These are phyloP conservation scores for Laetiporus sulphureus DNA, from an alignment of 1,284 basidiomycete species.

Conservation along the genomic window DNA sequence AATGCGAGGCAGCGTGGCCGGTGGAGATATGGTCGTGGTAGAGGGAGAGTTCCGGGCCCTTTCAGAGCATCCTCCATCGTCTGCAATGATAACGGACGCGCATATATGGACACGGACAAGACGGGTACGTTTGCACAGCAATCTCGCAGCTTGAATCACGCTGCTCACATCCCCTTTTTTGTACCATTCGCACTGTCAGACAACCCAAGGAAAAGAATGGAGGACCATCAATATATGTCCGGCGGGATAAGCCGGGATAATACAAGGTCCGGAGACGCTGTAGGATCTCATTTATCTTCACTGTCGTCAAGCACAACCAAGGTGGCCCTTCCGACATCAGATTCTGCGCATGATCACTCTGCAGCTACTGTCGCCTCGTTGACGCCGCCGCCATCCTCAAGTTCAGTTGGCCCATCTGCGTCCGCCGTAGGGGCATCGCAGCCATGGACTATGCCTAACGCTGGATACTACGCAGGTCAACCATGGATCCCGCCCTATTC, in stretches of 20 bases:
- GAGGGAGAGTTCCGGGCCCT: neutral
- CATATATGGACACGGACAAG: no score
- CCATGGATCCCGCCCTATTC: constrained; percentile 51
- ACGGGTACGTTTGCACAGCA: no score
- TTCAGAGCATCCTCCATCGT: no score
- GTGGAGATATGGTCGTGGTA: constrained; percentile 17
- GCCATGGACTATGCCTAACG: constrained; percentile 32
- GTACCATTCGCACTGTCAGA: no score
- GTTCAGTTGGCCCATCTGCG: constrained; percentile 14
- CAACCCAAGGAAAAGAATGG: no score
- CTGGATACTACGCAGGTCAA: constrained; percentile 42
- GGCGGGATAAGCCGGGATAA: no score
- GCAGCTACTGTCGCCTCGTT: constrained; percentile 6
- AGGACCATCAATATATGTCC: no score
- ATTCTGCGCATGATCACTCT: constrained; percentile 4
- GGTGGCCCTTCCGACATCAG: constrained; percentile 8
- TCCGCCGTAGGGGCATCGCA: constrained; percentile 27
- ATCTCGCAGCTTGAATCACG: no score
- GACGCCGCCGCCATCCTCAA: constrained; percentile 10
- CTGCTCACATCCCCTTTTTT: no score
- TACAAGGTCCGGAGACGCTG: no score
- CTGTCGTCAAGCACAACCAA: constrained; percentile 14
- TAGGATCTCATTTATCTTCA: neutral
- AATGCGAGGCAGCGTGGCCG: constrained; percentile 20
- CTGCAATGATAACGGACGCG: no score